Conservation (phyloP, 2,329 filamentous ascomycete species). For the Cladophialophora psammophila region DNA sequence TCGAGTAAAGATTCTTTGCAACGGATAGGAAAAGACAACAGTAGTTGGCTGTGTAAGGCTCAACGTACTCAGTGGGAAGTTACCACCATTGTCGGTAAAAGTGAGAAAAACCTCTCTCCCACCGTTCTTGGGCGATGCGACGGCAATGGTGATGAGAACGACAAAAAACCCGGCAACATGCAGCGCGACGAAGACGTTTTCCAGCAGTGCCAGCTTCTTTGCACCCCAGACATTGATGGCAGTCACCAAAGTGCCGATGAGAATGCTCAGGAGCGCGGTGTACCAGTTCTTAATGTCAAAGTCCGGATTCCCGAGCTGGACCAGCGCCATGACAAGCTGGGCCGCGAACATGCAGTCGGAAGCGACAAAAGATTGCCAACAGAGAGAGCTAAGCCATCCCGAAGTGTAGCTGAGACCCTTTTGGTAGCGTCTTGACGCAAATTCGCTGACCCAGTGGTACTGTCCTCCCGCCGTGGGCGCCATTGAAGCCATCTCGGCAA, state of each 20-base stretch:
- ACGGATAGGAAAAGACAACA: not conserved
- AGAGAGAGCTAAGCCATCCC: slow-evolving; percentile 53
- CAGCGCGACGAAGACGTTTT: slow-evolving; percentile 49
- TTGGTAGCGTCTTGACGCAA: slow-evolving; percentile 57
- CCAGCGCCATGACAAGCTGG: slow-evolving; percentile 43
- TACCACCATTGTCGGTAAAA: slow-evolving; percentile 48
- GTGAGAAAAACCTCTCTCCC: slow-evolving; percentile 47
- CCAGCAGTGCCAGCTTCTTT: slow-evolving; percentile 47
- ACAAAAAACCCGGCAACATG: slow-evolving; percentile 50
- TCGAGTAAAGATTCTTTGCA: not conserved
- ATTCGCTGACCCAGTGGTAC: slow-evolving; percentile 63
- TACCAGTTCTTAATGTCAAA: slow-evolving; percentile 57
- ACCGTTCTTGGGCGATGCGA: slow-evolving; percentile 45
- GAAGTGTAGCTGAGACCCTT: slow-evolving; percentile 62
- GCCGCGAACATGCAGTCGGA: slow-evolving; percentile 24
- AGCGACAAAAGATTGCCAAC: slow-evolving; percentile 25
- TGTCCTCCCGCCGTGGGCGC: slow-evolving; percentile 59
- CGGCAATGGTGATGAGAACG: slow-evolving; percentile 45
- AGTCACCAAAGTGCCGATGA: slow-evolving; percentile 53
- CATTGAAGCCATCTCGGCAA: slow-evolving; percentile 69
- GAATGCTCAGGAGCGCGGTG: slow-evolving; percentile 58
- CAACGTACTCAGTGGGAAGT: slow-evolving; percentile 18
- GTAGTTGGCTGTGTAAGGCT: not conserved
- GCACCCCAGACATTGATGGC: slow-evolving; percentile 51
- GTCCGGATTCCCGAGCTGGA: slow-evolving; percentile 51